Percentiles rank a stretch among this genome's conserved stretches.
Conservation (phyloP, 108 stramenopile species). For the Mayamaea pseudoterrestris region DNA sequence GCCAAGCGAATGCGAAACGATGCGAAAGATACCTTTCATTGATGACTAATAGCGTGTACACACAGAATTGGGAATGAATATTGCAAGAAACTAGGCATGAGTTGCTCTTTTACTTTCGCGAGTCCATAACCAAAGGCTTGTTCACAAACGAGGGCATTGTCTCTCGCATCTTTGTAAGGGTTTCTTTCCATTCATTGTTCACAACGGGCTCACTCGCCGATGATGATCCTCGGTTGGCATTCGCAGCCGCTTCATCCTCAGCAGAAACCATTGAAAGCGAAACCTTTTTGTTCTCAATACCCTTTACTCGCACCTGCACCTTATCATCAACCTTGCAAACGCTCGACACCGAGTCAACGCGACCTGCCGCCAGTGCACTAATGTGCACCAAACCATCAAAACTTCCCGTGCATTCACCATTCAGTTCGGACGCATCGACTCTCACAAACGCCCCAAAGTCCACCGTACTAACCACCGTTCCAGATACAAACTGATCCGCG, state of each 20-base stretch:
- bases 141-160: constrained; percentile 54
- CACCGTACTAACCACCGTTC: constrained; percentile 75
- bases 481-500: constrained; percentile 61
- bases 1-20: not conserved
- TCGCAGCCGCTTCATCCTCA: constrained; percentile 63
- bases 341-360: constrained; percentile 38
- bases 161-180: constrained; percentile 27
- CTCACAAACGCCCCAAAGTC: constrained; percentile 92
- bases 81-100: not conserved
- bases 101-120: constrained; percentile 24
- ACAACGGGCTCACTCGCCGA: constrained; percentile 20
- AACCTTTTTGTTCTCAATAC: constrained; percentile 51
- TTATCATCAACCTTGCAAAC: constrained; percentile 58
- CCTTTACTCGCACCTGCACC: constrained; percentile 71
- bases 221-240: constrained; percentile 14
- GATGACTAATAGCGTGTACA: constrained; percentile 4
- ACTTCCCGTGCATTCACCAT: constrained; percentile 55
- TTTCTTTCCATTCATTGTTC: constrained; percentile 78
- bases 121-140: constrained; percentile 43
- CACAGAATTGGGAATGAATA: not conserved
- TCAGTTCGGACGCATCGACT: constrained; percentile 59
- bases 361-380: constrained; percentile 56
- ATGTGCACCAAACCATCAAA: constrained; percentile 84
- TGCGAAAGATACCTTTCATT: constrained; percentile 2
- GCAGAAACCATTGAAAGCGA: constrained; percentile 71